Percentiles rank a stretch among this genome's conserved stretches.
These are phyloP conservation scores for Pythium guiyangense DNA, from an alignment of 352 stramenopile genomes.

Conservation along the genomic window DNA sequence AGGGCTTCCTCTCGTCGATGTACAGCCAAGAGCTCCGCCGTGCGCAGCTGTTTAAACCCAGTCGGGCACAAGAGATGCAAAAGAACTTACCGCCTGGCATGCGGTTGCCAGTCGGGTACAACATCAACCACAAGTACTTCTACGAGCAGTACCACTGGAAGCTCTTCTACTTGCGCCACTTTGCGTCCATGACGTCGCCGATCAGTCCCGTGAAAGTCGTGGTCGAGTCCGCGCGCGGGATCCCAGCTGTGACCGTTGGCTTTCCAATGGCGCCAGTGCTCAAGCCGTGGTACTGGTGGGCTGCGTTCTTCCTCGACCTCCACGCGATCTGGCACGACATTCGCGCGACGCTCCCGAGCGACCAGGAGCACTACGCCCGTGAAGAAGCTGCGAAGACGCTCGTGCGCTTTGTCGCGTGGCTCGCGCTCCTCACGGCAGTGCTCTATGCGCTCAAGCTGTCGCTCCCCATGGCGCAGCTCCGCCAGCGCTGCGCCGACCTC, in stretches of 20 bases:
- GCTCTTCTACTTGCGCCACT: conserved; percentile 79
- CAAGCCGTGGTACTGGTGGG: conserved; percentile 89
- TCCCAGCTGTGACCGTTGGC: conserved; percentile 79
- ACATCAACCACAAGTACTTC: conserved; percentile 91
- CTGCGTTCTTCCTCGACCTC: conserved; percentile 75
- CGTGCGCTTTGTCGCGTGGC: conserved; percentile 41
- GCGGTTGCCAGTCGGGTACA: conserved; percentile 83
- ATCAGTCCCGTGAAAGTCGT: conserved; percentile 85
- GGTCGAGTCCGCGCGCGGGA: conserved; percentile 70
- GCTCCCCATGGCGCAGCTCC: conserved; percentile 53
- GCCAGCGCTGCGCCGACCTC: conserved; percentile 55
- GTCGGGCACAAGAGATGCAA: conserved; percentile 24
- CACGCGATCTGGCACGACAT: conserved; percentile 85
- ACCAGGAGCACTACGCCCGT: conserved; percentile 65
- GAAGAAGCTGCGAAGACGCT: conserved; percentile 71
- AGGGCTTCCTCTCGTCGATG: conserved; percentile 85
- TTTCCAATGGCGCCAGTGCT: conserved; percentile 86
- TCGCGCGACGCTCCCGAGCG: conserved; percentile 58
- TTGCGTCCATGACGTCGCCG: conserved; percentile 83
- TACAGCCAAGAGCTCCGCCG: conserved; percentile 78
- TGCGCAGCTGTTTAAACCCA: conserved; percentile 68
- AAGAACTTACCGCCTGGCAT: conserved; percentile 47
- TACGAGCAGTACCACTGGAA: conserved; percentile 90
- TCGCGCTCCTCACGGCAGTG: conserved; percentile 52
- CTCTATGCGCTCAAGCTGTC: conserved; percentile 63